Evolutionary conservation across 129 eudicot genomes (phyloP), one percentile per base, ranked within the genome.

Genomic region (Centrapalus pauciflorus): DNA sequence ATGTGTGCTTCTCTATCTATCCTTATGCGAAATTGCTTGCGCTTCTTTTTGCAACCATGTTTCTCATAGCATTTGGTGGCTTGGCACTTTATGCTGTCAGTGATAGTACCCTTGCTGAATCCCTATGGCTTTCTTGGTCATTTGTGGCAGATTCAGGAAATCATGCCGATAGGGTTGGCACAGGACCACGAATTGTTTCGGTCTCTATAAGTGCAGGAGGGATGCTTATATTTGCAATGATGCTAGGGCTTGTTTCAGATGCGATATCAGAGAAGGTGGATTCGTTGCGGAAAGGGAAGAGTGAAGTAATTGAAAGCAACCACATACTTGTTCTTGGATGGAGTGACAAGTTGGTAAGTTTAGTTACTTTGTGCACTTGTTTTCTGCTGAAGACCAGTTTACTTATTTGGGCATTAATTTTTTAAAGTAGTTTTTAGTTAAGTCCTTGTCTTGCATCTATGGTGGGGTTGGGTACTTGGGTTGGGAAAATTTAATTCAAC

Each of bases 171-270:
- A 80, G 84, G 69, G 97, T 89, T 68, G 99, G 99, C 32, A 84
- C 78, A 48, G 97, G 95, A 62, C 90, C 95, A 3, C 77, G 99
- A 58, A 86, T 94, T 55, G 99, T 94, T 73, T 94, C 99, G 16
- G 92, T 94, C 27, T 86, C 95, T 56, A 86, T 94, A 66, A 94
- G 88, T 77, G 71, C 96, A 41, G 99, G 99, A 64, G 99, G 99
- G 48, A 94, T 94, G 99, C 90, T 94, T 64, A 94, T 89, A 79
- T 94, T 94, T 80, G 99, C 99, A 25, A 94, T 89, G 99, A 94
- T 94, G 96, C 79, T 94, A 46, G 99, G 99, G 59, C 97, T 94
- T 56, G 95, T 94, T 63, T 94, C 99, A 43, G 99, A 94, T 94
- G 96, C 96, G 71, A 94, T 89, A 49, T 89, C 99, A 23, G 99